Conservation (phyloP, 83 land plant genomes). For the Diphasiastrum complanatum region DNA sequence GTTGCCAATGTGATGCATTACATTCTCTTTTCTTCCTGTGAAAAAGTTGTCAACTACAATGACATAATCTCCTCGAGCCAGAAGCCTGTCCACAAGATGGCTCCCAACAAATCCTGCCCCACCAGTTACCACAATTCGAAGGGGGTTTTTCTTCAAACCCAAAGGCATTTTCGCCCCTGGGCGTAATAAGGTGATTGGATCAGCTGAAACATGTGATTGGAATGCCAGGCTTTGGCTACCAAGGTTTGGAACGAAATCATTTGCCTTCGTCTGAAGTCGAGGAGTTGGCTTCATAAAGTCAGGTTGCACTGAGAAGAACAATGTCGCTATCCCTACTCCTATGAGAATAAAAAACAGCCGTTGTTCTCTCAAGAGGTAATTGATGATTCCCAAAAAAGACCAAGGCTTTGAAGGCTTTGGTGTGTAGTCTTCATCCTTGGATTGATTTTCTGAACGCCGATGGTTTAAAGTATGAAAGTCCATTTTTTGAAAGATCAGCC, state of each 20-base stretch:
- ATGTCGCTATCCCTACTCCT: conserved; percentile 67
- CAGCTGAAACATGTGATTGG: neutral
- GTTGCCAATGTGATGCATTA: conserved; percentile 88
- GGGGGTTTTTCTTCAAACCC: conserved; percentile 71
- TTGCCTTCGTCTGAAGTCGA: neutral
- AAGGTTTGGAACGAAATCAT: neutral
- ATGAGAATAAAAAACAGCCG: conserved; percentile 66
- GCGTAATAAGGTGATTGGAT: neutral
- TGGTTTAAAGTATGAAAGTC: conserved; percentile 17
- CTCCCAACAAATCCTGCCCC: conserved; percentile 90
- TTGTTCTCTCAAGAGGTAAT: conserved; percentile 75
- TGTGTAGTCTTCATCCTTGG: conserved; percentile 6
- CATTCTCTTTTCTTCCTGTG: conserved; percentile 97
- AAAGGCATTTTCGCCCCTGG: conserved; percentile 66
- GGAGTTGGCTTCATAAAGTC: neutral
- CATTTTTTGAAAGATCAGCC: neutral
- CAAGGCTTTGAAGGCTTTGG: conserved; percentile 27
- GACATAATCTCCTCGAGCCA: conserved; percentile 74
- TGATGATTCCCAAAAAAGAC: conserved; percentile 35
- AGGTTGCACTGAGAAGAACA: conserved; percentile 51
- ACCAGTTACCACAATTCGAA: conserved; percentile 83
- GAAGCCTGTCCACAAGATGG: conserved; percentile 87
- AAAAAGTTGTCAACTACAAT: conserved; percentile 97
- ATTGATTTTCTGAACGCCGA: conserved; percentile 14
- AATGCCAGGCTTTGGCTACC: neutral